These are phyloP conservation scores for Cyamopsis tetragonoloba DNA, from an alignment of 306 rosid genomes.

Conservation along the genomic window DNA sequence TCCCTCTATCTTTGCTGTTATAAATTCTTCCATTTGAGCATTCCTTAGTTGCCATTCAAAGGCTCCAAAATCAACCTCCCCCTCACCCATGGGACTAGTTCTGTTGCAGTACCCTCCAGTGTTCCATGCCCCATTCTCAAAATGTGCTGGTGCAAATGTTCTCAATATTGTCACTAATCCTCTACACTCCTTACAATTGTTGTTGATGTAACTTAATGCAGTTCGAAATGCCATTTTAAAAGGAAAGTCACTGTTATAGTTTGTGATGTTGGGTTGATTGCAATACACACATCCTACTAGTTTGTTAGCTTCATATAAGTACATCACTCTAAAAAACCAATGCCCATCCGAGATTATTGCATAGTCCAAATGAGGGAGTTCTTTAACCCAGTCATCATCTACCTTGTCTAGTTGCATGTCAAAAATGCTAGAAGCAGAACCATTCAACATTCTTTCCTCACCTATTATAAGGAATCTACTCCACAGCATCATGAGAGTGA, in stretches of 20 bases:
- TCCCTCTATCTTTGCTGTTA: constrained; percentile 34
- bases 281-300: constrained; percentile 66
- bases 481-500: constrained; percentile 71
- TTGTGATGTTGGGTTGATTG: constrained; percentile 41
- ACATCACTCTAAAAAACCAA: constrained; percentile 76
- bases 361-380: constrained; percentile 59
- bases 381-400: constrained; percentile 48
- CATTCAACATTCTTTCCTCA: constrained; percentile 58
- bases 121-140: constrained; percentile 76
- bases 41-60: constrained; percentile 63
- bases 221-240: constrained; percentile 50
- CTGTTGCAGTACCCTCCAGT: constrained; percentile 76
- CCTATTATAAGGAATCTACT: constrained; percentile 59
- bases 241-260: constrained; percentile 27
- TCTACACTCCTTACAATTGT: constrained; percentile 39
- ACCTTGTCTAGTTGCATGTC: constrained; percentile 58
- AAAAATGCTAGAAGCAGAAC: constrained; percentile 45
- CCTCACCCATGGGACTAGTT: constrained; percentile 55
- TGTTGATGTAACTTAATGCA: constrained; percentile 42
- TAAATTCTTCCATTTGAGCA: constrained; percentile 54
- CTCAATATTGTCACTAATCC: constrained; percentile 49
- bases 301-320: constrained; percentile 39
- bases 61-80: constrained; percentile 23
- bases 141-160: constrained; percentile 85
- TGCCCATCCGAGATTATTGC: constrained; percentile 66